A percentile compares a stretch with the other conserved stretches of the same genome.
These are phyloP conservation scores for Mortierella antarctica DNA, from an alignment of 192 early-diverging fungal genomes.

Conservation along the genomic window DNA sequence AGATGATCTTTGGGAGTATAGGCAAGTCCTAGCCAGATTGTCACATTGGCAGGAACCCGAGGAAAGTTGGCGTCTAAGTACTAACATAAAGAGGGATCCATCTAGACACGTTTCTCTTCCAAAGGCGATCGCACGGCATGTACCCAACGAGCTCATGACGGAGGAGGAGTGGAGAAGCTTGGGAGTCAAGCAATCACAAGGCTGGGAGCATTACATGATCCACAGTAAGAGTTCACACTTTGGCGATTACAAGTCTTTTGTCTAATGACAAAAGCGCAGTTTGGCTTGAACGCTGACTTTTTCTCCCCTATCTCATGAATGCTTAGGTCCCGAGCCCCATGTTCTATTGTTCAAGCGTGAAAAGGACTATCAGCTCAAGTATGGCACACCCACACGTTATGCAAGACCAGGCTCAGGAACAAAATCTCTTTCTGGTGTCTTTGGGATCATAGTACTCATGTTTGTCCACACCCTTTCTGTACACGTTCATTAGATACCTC, in stretches of 20 bases:
- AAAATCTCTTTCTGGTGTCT: neutral
- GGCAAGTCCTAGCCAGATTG: constrained; percentile 3
- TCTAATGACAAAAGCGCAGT: neutral
- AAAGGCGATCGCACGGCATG: constrained; percentile 43
- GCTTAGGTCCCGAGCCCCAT: constrained; percentile 62
- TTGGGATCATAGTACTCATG: too few relatives aligned
- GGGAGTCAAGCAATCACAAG: constrained; percentile 59
- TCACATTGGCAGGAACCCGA: too few relatives aligned
- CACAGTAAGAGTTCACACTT: constrained; percentile 48
- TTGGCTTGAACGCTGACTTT: neutral
- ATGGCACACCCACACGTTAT: neutral
- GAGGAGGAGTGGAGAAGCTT: constrained; percentile 60
- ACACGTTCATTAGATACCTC: neutral
- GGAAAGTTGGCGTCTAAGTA: too few relatives aligned
- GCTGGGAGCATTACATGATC: constrained; percentile 67
- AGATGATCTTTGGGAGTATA: constrained; percentile 37
- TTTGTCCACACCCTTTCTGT: too few relatives aligned
- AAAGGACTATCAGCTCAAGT: constrained; percentile 58
- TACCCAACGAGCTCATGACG: constrained; percentile 51
- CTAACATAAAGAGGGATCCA: neutral
- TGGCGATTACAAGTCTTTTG: neutral
- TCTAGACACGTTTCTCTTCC: constrained; percentile 61
- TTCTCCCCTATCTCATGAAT: neutral
- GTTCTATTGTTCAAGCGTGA: constrained; percentile 62
- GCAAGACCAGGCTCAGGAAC: neutral